Percentiles rank a stretch among this genome's conserved stretches.
phyloP scores from a whole-genome alignment of 768 basidiomycete genomes.

The Leccinum obscurum region DNA sequence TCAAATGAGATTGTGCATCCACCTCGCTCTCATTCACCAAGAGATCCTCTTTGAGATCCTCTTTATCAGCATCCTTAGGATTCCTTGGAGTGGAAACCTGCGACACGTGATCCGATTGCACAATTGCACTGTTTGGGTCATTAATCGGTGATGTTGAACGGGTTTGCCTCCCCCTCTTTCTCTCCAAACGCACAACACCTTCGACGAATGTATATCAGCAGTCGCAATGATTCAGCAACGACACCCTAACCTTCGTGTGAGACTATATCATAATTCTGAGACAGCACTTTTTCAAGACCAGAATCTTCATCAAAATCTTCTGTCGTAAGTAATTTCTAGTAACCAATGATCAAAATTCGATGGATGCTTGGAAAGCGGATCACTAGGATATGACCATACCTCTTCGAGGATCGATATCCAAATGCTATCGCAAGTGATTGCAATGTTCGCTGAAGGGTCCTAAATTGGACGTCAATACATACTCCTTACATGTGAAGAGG shows the following conservation, averaged over 20 bases:
- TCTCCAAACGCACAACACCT: constrained; percentile 6
- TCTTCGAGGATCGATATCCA: constrained; percentile 13
- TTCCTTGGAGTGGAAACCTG: not conserved
- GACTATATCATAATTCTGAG: constrained; percentile 1
- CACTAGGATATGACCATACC: not conserved
- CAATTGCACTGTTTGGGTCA: not conserved
- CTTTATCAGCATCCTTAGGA: not conserved
- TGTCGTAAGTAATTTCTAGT: constrained; percentile 1
- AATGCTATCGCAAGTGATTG: constrained; percentile 7
- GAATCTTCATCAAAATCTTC: not conserved
- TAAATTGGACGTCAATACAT: not conserved
- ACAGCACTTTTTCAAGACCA: not conserved
- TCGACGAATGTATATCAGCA: not conserved
- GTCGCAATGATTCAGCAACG: not conserved
- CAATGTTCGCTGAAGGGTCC: constrained; percentile 7
- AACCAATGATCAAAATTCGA: not conserved
- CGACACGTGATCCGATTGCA: too few relatives aligned
- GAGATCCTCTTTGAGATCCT: too few relatives aligned
- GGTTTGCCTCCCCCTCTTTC: not conserved
- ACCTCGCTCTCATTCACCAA: not conserved
- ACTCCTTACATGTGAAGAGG: too few relatives aligned
- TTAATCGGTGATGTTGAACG: not conserved
- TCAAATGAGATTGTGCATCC: not conserved
- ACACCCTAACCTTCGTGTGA: not conserved
- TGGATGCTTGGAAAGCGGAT: not conserved